Conservation (phyloP, 352 stramenopile genomes). For the Phytophthora capsici region DNA sequence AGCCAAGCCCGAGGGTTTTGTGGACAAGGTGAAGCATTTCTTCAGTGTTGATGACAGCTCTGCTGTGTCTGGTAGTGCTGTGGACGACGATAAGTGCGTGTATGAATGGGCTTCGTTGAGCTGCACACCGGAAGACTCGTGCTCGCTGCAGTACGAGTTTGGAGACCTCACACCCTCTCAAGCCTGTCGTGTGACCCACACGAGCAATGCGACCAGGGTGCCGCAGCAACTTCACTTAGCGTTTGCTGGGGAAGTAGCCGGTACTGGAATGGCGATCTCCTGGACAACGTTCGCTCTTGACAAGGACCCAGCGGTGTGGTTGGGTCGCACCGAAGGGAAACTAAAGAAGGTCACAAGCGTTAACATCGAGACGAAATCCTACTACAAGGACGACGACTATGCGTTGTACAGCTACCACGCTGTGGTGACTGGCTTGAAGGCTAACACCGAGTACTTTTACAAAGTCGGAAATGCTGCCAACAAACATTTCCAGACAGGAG, state of each 20-base stretch:
- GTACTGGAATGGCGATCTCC: conserved; percentile 41
- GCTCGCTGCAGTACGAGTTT: conserved; percentile 48
- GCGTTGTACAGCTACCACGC: conserved; percentile 42
- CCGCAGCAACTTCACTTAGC: conserved; percentile 51
- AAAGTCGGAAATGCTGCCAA: conserved; percentile 21
- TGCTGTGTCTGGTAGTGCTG: conserved; percentile 16
- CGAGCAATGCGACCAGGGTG: conserved; percentile 31
- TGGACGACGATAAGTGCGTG: conserved; percentile 47
- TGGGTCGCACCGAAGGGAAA: conserved; percentile 22
- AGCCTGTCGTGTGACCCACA: conserved; percentile 40
- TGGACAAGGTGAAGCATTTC: conserved; percentile 21
- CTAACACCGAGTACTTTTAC: conserved; percentile 39
- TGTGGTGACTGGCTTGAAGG: conserved; percentile 22
- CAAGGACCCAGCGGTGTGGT: conserved; percentile 43
- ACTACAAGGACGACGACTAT: conserved; percentile 57
- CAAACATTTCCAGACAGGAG: conserved; percentile 29
- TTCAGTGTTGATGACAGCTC: conserved; percentile 16
- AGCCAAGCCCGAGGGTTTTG: conserved; percentile 1
- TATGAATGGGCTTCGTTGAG: conserved; percentile 41
- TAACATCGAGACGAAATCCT: conserved; percentile 36
- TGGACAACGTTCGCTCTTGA: conserved; percentile 51
- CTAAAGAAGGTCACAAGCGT: conserved; percentile 14
- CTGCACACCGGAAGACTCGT: conserved; percentile 33
- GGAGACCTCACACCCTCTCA: conserved; percentile 50
- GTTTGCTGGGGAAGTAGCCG: conserved; percentile 42